Evolutionary conservation across 495 filamentous ascomycete genomes (phyloP), one percentile per base, ranked within the genome.

Genomic region (Immersiella caudata): DNA sequence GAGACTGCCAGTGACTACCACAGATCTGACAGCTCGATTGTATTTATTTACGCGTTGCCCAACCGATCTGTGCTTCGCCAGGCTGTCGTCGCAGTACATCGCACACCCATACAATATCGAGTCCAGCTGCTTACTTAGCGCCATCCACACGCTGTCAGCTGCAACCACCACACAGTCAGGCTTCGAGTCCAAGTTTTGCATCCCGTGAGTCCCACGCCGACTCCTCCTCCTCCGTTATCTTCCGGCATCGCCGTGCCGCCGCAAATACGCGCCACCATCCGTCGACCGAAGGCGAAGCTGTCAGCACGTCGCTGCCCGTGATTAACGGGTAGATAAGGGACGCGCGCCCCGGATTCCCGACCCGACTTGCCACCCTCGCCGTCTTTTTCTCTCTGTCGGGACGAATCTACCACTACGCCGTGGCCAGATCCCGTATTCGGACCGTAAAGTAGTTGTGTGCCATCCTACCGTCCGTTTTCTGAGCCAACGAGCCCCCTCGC

Each of bases 381-480:
- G 21, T 35, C 33, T 22, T 24, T 24, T 50, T 6, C 22, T n/a
- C 46, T 33, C 24, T 22, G 9, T 46, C 25, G 21, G 26, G 9
- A 46, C 7, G 35, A 50, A n/a, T 16, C 56, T 21, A n/a, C 46
- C 46, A 35, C 46, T 24, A 25, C 36, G 59, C 20, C 59, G 35
- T 8, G 3, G 11, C 14, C 7, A 22, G 0, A 61, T 24, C 40
- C 21, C 61, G 26, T 27, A 63, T 29, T 63, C 61, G 46, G 61
- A 63, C 61, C 61, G 49, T 63, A 36, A 57, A 62, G 25, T 24
- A 33, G 52, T 36, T 57, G n/a, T 35, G 63, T 24, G 50, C 21
- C 63, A 65, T 57, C 63, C 63, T 52, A 65, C 63, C 51, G 51
- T 57, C 63, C 63, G 63, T 65, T 63, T 62, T 46, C 22, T 22